phyloP scores from a whole-genome alignment of 176 grass and related monocot genomes.

The Bonia amplexicaulis region DNA sequence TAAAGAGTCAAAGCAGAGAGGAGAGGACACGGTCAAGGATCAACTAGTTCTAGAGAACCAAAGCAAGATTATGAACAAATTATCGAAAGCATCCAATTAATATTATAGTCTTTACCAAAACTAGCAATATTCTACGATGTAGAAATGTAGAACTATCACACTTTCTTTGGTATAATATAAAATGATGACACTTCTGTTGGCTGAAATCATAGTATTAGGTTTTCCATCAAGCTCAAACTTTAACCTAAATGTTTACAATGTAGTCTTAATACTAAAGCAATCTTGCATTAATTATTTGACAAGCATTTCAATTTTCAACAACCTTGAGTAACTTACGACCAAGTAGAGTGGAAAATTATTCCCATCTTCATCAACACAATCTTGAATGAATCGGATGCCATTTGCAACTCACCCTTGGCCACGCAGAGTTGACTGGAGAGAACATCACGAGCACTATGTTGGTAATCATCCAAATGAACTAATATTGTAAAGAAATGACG shows the following conservation, averaged over 20 bases:
- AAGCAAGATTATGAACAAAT: conserved; percentile 12
- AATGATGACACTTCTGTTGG: background rate
- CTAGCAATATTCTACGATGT: background rate
- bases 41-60: background rate
- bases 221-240: background rate
- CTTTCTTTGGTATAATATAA: background rate
- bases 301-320: background rate
- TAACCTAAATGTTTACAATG: background rate
- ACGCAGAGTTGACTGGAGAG: conserved; percentile 78
- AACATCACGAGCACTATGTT: background rate
- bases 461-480: background rate
- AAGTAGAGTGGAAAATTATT: conserved; percentile 84
- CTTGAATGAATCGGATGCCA: conserved; percentile 75
- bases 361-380: conserved; percentile 77
- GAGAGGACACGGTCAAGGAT: background rate
- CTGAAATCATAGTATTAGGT: background rate
- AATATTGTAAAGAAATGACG: background rate
- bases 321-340: conserved; percentile 56
- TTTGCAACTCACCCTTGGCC: conserved; percentile 76
- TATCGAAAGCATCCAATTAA: conserved; percentile 1
- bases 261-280: background rate
- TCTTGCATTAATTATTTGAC: background rate
- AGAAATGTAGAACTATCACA: conserved; percentile 11
- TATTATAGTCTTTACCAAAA: background rate
- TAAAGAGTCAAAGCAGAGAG: background rate